phyloP scores from a whole-genome alignment of 192 early-diverging fungal species.

The Coemansia asiatica region DNA sequence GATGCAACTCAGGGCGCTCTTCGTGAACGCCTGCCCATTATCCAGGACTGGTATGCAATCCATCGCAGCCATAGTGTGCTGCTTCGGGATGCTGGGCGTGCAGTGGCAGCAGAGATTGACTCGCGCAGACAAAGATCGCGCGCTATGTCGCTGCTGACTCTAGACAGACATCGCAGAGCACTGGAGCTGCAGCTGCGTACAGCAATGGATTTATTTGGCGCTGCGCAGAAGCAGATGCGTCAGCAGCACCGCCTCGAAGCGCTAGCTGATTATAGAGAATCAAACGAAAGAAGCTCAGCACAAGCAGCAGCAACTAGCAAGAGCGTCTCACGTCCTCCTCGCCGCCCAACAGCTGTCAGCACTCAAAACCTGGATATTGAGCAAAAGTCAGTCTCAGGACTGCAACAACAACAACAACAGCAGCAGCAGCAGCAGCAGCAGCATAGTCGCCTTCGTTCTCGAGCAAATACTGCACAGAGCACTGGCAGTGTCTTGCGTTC shows the following conservation, averaged over 20 bases:
- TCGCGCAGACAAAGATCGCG: constrained; percentile 20
- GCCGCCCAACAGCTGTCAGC: background rate
- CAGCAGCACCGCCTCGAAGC: constrained; percentile 18
- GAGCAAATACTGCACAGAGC: constrained; percentile 9
- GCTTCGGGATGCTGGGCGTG: constrained; percentile 22
- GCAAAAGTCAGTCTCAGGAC: background rate
- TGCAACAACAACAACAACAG: background rate
- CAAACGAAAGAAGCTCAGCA: background rate
- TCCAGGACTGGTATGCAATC: constrained; percentile 50
- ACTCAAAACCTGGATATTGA: background rate
- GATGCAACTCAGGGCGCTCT: constrained; percentile 47
- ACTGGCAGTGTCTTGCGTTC: background rate
- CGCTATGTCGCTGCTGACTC: constrained; percentile 37
- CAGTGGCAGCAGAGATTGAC: constrained; percentile 9
- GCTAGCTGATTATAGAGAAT: background rate
- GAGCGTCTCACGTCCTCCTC: background rate
- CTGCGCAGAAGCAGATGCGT: constrained; percentile 48
- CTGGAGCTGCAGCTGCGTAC: constrained; percentile 54
- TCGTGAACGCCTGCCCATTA: constrained; percentile 49
- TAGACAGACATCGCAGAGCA: constrained; percentile 43
- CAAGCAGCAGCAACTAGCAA: background rate
- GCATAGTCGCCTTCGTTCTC: background rate
- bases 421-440: too few species aligned
- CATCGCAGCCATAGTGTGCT: constrained; percentile 37
- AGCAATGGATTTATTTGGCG: constrained; percentile 53